phyloP scores from a whole-genome alignment of 139 green algal genomes.

The Gonium pectorale region DNA sequence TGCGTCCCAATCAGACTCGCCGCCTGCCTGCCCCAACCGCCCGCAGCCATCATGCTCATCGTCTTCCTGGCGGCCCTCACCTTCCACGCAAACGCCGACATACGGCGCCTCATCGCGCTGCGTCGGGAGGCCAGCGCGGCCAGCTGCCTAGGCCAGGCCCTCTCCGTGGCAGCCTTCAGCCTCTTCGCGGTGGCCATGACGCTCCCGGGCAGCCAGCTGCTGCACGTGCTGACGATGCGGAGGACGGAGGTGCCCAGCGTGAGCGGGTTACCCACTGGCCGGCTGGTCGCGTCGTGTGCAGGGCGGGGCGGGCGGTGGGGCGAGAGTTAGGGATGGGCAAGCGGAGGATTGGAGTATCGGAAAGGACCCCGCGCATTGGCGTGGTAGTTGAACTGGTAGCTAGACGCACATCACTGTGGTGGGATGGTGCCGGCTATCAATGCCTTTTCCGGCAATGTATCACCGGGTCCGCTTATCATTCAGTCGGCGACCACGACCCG shows the following conservation, averaged over 20 bases:
- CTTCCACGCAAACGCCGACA: not conserved
- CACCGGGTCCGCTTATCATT: too few relatives aligned
- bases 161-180: not conserved
- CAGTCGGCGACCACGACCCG: too few relatives aligned
- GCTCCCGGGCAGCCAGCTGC: not conserved
- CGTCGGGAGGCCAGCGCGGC: not conserved
- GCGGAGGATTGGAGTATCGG: too few relatives aligned
- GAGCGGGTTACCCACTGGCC: too few relatives aligned
- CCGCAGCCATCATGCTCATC: conserved; percentile 1
- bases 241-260: not conserved
- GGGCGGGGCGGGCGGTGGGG: too few relatives aligned
- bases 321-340: too few relatives aligned
- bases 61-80: not conserved
- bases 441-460: too few relatives aligned
- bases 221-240: conserved; percentile 7
- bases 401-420: too few relatives aligned
- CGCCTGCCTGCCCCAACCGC: not conserved
- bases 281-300: too few relatives aligned
- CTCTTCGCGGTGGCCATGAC: not conserved
- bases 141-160: not conserved
- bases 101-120: conserved; percentile 22
- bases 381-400: too few relatives aligned
- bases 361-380: too few relatives aligned
- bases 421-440: too few relatives aligned
- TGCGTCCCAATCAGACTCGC: not conserved